Evolutionary conservation across 129 eudicot species (phyloP), one percentile per base, ranked within the genome.

Genomic region (Centaurea solstitialis): DNA sequence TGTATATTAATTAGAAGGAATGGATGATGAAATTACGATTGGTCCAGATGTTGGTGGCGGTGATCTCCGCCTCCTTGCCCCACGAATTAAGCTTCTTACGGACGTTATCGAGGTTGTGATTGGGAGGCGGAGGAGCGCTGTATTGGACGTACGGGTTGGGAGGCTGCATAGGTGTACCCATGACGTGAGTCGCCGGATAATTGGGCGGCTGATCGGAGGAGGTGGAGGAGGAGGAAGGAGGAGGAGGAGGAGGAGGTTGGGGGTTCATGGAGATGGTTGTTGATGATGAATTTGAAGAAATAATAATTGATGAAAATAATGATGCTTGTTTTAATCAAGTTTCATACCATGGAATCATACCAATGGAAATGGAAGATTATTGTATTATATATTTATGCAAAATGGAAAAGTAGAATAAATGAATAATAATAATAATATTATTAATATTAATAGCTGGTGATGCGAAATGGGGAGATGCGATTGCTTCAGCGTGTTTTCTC

Each of bases 31-130:
- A 12, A 83, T 28, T 92, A 92, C 97, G 81, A 73, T 92, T 92
- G 81, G 79, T 89, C 97, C 97, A 92, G 61, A 92, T 87, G 70
- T 89, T 89, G 67, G 82, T 45, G 11, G 97, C 97, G 33, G 91
- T 77, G 75, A 68, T 30, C 80, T 90, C 97, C 28, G 94, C 94
- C 79, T 90, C 88, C 66, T 70, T 64, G 61, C 88, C 86, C 94
- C 97, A 93, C 1, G 85, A 38, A 61, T 86, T 87, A 68, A 93
- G 90, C 37, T 87, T 92, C 13, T 88, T 87, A 38, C 90, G 88
- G 59, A 87, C 92, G 1, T 89, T 75, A 1, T 91, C 74, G 1
- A 93, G 87, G 33, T 75, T 82, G 57, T 66, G 72, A 22, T 39
- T 28, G 33, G 83, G 88, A 20, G 82, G 74, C 0, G 75, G 81